These are phyloP conservation scores for Linnemannia exigua DNA, from an alignment of 192 early-diverging fungal species.

Conservation along the genomic window DNA sequence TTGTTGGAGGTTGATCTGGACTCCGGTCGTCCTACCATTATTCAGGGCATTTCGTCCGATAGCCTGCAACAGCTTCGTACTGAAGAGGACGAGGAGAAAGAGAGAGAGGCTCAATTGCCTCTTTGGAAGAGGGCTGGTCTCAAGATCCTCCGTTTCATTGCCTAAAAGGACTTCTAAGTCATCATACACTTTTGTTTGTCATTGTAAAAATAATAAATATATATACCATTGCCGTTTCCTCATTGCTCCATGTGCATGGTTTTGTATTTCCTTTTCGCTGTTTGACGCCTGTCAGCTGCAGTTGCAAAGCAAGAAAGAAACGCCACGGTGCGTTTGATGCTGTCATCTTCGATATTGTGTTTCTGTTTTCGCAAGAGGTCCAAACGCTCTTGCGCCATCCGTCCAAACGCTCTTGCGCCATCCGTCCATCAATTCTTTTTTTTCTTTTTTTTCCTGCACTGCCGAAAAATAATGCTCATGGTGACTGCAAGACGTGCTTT, in stretches of 20 bases:
- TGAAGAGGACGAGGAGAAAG: neutral
- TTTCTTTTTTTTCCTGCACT: neutral
- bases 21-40: constrained; percentile 54
- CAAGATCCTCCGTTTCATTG: constrained; percentile 24
- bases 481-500: too few species aligned
- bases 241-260: neutral
- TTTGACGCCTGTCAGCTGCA: neutral
- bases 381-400: neutral
- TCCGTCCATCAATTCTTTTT: neutral
- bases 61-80: neutral
- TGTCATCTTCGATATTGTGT: neutral
- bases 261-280: neutral
- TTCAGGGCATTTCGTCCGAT: constrained; percentile 14
- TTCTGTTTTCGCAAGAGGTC: neutral
- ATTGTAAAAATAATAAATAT: too few species aligned
- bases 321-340: neutral
- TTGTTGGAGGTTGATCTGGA: constrained; percentile 72
- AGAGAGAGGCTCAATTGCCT: constrained; percentile 9
- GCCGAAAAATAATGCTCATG: too few species aligned
- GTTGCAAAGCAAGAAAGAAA: neutral
- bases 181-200: neutral
- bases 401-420: neutral
- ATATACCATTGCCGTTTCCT: too few species aligned
- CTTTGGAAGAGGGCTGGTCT: constrained; percentile 22
- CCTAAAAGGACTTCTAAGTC: neutral